Percentiles rank a stretch among this genome's conserved stretches.
Conservation (phyloP, 140 eudicot species). For the Stevia rebaudiana region DNA sequence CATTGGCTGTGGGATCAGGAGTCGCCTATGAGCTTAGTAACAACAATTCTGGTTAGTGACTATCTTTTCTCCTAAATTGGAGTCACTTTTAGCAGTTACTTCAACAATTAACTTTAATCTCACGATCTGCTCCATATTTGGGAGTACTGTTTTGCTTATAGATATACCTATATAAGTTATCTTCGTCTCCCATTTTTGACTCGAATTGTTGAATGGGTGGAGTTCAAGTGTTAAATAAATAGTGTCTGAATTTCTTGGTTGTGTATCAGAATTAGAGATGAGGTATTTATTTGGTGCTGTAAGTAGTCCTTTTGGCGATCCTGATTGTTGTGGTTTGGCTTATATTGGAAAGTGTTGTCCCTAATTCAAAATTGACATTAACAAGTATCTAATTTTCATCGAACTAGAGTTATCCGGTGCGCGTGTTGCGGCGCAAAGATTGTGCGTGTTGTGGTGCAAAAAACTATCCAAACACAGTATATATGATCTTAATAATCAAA, state of each 20-base stretch:
- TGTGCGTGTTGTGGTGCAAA: too few relatives aligned
- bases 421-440: too few relatives aligned
- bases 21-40: constrained; percentile 21
- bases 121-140: not conserved
- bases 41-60: constrained; percentile 33
- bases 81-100: not conserved
- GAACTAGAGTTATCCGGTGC: too few relatives aligned
- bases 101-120: not conserved
- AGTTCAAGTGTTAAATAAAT: too few relatives aligned
- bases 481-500: too few relatives aligned
- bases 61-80: not conserved
- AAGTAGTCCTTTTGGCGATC: not conserved
- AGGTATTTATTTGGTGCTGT: not conserved
- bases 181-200: not conserved
- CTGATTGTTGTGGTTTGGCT: not conserved
- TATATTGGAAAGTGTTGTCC: not conserved
- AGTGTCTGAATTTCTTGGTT: too few relatives aligned
- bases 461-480: too few relatives aligned
- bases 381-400: too few relatives aligned
- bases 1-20: constrained; percentile 57
- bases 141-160: not conserved
- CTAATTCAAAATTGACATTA: too few relatives aligned
- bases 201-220: not conserved
- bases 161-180: not conserved
- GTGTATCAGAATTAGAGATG: not conserved